Conservation (phyloP, 805 yeast species). For the Candida dendrica region DNA sequence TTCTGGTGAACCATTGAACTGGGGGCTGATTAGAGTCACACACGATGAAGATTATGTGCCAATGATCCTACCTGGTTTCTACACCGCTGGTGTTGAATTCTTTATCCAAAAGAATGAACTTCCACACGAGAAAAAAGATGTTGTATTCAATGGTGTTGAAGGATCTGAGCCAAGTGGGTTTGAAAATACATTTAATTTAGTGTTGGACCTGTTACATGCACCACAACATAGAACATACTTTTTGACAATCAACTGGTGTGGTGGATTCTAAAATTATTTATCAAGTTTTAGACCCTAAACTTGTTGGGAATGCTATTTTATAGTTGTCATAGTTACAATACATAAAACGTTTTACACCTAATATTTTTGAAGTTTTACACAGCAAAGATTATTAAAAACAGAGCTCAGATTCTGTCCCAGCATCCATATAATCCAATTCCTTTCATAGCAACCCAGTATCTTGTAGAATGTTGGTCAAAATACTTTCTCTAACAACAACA, state of each 20-base stretch:
- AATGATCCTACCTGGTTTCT: conserved; percentile 41
- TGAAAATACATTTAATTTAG: too few relatives aligned
- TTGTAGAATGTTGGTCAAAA: conserved; percentile 65
- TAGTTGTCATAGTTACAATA: too few relatives aligned
- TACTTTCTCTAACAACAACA: conserved; percentile 77
- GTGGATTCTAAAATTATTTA: conserved; percentile 13
- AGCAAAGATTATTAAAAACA: too few relatives aligned
- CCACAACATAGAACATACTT: conserved; percentile 32
- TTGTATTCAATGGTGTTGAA: conserved; percentile 8
- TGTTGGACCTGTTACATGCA: conserved; percentile 21
- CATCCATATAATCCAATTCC: too few relatives aligned
- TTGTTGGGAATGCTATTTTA: too few relatives aligned
- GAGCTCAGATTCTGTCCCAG: too few relatives aligned
- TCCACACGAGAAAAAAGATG: conserved; percentile 24
- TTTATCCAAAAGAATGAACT: conserved; percentile 27
- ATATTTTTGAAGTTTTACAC: too few relatives aligned
- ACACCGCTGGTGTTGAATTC: conserved; percentile 27
- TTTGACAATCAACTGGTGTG: conserved; percentile 26
- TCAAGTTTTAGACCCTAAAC: too few relatives aligned
- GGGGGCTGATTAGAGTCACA: conserved; percentile 45
- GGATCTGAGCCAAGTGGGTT: not conserved
- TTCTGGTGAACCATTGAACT: conserved; percentile 5
- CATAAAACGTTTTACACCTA: too few relatives aligned
- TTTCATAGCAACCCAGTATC: conserved; percentile 62
- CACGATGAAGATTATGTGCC: conserved; percentile 58